These are phyloP conservation scores for Taphrina pruni DNA, from an alignment of 1,139 yeast species.

Conservation along the genomic window DNA sequence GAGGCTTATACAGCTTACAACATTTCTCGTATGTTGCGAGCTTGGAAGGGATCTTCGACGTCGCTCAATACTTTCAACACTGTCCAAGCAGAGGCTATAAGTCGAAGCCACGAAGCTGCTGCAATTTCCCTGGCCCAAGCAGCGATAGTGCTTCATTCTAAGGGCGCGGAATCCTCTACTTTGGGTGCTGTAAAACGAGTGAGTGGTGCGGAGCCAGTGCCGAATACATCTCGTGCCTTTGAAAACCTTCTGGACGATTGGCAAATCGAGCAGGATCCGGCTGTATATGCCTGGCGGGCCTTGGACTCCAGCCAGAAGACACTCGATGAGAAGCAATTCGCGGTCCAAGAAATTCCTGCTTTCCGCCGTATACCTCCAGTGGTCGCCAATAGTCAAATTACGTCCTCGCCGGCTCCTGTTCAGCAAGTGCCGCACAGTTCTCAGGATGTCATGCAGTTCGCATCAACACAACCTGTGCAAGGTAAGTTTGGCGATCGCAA, in stretches of 20 bases:
- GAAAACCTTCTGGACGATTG: not conserved
- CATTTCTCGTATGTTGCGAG: constrained; percentile 4
- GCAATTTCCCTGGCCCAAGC: constrained; percentile 12
- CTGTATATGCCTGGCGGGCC: not conserved
- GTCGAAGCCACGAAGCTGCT: not conserved
- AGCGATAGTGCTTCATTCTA: not conserved
- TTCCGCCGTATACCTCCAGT: constrained; percentile 10
- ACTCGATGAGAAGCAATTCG: not conserved
- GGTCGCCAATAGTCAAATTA: constrained; percentile 3
- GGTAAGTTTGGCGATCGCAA: constrained; percentile 19
- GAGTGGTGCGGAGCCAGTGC: not conserved
- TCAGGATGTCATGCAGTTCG: constrained; percentile 5
- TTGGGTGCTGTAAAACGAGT: not conserved
- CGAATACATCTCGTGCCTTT: not conserved
- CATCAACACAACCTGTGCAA: constrained; percentile 26
- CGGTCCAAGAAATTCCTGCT: constrained; percentile 18
- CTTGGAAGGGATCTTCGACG: constrained; percentile 5
- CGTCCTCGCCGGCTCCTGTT: not conserved
- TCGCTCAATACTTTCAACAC: not conserved
- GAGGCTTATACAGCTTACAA: constrained; percentile 4
- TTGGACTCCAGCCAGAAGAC: not conserved
- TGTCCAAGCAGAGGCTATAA: not conserved
- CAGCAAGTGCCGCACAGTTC: constrained; percentile 6
- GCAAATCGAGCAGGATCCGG: constrained; percentile 2
- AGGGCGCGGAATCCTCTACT: not conserved